Evolutionary conservation across 192 early-diverging fungal genomes (phyloP).

Genomic region (Gamsiella multidivaricata): DNA sequence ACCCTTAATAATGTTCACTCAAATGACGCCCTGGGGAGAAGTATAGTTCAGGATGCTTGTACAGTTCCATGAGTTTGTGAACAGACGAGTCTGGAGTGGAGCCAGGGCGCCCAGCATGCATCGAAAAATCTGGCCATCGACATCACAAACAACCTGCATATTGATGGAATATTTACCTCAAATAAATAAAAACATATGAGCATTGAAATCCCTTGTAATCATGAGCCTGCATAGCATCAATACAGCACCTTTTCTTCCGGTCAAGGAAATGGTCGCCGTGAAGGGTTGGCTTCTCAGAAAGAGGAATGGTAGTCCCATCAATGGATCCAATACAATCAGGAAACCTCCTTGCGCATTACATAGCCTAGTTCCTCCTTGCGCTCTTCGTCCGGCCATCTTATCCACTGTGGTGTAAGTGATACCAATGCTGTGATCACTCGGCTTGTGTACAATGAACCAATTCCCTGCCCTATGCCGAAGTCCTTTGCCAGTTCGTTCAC

Average conservation of each 20-base stretch:
- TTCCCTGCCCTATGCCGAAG: not conserved
- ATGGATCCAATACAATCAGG: constrained; percentile 5
- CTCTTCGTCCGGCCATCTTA: not conserved
- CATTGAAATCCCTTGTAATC: not conserved
- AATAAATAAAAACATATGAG: not conserved
- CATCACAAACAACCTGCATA: constrained; percentile 10
- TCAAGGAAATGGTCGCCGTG: not conserved
- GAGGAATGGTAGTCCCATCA: constrained; percentile 10
- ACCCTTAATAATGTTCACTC: no score
- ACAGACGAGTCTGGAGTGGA: not conserved
- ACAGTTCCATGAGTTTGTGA: not conserved
- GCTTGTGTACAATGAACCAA: not conserved
- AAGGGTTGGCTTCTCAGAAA: not conserved
- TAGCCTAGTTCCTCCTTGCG: not conserved
- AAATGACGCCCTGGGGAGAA: no score
- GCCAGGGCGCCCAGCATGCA: constrained; percentile 3
- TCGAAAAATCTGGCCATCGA: not conserved
- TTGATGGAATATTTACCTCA: constrained; percentile 9
- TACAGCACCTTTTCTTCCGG: constrained; percentile 9
- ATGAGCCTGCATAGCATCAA: no score
- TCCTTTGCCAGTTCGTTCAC: not conserved
- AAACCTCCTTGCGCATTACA: constrained; percentile 2
- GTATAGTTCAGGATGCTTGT: no score
- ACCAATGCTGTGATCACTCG: not conserved
- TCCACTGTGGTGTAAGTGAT: constrained; percentile 5